Evolutionary conservation across 2,329 filamentous ascomycete genomes (phyloP), one percentile per base, ranked within the genome.

Genomic region (Dactylellina cionopaga): DNA sequence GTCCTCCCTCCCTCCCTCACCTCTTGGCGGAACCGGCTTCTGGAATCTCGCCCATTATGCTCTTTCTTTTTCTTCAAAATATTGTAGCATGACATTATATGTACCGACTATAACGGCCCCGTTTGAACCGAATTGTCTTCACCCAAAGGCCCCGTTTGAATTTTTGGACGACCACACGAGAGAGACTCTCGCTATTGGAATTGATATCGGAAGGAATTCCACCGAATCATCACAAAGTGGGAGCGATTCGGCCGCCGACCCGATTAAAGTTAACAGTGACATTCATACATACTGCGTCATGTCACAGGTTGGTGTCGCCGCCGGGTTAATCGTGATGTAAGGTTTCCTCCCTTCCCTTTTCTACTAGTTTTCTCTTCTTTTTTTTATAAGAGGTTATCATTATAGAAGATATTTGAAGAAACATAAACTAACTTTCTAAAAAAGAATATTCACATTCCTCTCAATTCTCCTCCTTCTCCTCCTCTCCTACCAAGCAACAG

Each of bases 251-350:
- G 29, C 37, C 17, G 29, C n/a, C 24, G 35, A 65, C 22, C 68
- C 68, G 5, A 46, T 19, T 5, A 46, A 63, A 39, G 68, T 44
- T 6, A 68, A 74, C 46, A 68, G 54, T 5, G 62, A 60, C 29
- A 74, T 74, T 25, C 52, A 74, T 17, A 74, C 69, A 9, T 74
- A 74, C 33, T 74, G 69, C 56, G 43, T 74, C 62, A 74, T 74
- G 69, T 74, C 69, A 47, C 69, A 74, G 39, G 63, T 74, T 39
- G 69, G 69, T 25, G 69, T 74, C n/a, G 69, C 69, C 10, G 69
- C 69, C 17, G 69, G 69, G 4, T 44, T 74, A 31, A 74, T 74
- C 15, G 69, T 74, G 24, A 74, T 74, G 69, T 74, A 56, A 62
- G 69, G 29, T 10, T 37, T 7, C 15, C 35, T 44, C 19, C 24